Percentiles rank a stretch among this genome's conserved stretches.
These are phyloP conservation scores for Penicillium fuscoglaucum DNA, from an alignment of 2,329 filamentous ascomycete species.

Conservation along the genomic window DNA sequence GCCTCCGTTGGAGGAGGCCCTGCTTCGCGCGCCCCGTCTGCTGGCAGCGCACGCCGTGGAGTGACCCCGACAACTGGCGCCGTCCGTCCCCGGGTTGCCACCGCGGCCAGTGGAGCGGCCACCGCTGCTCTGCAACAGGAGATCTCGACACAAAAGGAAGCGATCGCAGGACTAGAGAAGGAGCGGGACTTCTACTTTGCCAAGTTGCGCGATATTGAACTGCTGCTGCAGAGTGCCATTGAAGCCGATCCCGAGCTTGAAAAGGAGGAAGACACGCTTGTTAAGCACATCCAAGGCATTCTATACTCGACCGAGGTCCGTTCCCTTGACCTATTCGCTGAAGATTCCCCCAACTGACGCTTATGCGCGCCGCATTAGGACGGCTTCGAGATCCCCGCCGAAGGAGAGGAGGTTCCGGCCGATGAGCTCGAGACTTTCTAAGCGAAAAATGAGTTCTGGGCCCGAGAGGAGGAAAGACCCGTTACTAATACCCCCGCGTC, in stretches of 20 bases:
- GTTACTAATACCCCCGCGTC: conserved; percentile 26
- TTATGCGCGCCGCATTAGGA: conserved; percentile 24
- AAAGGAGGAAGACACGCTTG: conserved; percentile 85
- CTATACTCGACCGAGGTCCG: conserved; percentile 88
- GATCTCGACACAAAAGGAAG: conserved; percentile 88
- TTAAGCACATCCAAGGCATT: conserved; percentile 96
- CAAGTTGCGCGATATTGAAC: conserved; percentile 95
- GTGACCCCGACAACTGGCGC: conserved; percentile 62
- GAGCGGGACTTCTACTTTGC: conserved; percentile 99
- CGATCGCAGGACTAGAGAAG: conserved; percentile 88
- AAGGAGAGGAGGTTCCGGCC: conserved; percentile 59
- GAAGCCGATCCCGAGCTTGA: conserved; percentile 91
- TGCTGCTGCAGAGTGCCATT: conserved; percentile 88
- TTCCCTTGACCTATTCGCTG: conserved; percentile 2
- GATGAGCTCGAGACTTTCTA: conserved; percentile 46
- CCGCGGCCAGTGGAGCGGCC: conserved; percentile 53
- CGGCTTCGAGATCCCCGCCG: conserved; percentile 77
- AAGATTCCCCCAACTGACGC: background rate
- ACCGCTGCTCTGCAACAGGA: conserved; percentile 77
- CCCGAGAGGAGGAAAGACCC: conserved; percentile 14
- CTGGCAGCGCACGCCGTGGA: conserved; percentile 54
- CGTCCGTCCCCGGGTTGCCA: conserved; percentile 48
- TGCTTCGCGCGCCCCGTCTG: conserved; percentile 46
- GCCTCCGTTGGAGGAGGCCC: conserved; percentile 47
- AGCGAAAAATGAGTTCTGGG: conserved; percentile 10